A percentile compares a stretch with the other conserved stretches of the same genome.
These are phyloP conservation scores for Ampelocalamus luodianensis DNA, from an alignment of 176 grass and related monocot species.

Conservation along the genomic window DNA sequence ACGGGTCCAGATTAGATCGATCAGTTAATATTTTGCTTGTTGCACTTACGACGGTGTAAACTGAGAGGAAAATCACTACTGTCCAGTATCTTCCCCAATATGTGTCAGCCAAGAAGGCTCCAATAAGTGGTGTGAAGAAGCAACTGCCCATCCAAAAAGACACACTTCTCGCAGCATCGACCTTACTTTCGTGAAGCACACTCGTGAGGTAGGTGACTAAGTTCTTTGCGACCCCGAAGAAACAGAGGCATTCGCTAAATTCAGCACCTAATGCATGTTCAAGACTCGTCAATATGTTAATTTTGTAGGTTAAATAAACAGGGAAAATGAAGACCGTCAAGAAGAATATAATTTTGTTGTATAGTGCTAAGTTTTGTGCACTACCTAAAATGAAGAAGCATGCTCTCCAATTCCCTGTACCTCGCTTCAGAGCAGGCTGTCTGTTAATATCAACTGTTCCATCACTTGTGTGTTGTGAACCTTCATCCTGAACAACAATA, in stretches of 20 bases:
- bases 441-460: conserved; percentile 2
- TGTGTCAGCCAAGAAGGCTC: conserved; percentile 37
- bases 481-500: conserved; percentile 3
- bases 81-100: conserved; percentile 40
- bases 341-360: background rate
- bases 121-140: conserved; percentile 33
- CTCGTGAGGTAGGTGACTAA: conserved; percentile 32
- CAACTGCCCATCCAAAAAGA: conserved; percentile 14
- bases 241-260: conserved; percentile 32
- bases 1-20: background rate
- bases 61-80: background rate
- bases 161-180: conserved; percentile 8
- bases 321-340: background rate
- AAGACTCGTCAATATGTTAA: too few species aligned
- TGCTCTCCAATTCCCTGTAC: conserved; percentile 41
- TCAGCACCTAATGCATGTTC: background rate
- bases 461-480: background rate
- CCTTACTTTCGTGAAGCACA: conserved; percentile 26
- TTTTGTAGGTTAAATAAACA: background rate
- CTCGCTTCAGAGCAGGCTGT: background rate
- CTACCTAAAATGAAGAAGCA: conserved; percentile 38
- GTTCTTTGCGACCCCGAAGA: background rate
- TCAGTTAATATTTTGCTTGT: background rate
- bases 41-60: background rate
- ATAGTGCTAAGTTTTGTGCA: background rate